Evolutionary conservation across 768 basidiomycete species (phyloP).

Genomic region (Agrocybe praecox): DNA sequence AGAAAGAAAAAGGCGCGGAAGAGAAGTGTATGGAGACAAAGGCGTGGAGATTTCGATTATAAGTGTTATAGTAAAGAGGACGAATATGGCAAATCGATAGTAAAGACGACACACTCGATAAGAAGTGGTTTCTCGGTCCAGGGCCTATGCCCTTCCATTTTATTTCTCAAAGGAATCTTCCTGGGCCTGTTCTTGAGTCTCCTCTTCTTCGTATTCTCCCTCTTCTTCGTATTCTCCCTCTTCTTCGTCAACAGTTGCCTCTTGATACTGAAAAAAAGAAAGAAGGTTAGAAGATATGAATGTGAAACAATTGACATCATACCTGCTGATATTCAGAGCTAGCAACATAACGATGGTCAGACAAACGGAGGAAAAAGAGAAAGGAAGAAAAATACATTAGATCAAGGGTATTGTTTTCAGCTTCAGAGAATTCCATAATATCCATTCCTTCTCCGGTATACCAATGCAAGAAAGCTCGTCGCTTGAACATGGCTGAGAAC

Average conservation of each 20-base stretch:
- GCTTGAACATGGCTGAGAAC: constrained; percentile 83
- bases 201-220: constrained; percentile 22
- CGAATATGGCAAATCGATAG: too few species aligned
- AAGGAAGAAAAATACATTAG: constrained; percentile 73
- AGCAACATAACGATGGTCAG: background rate
- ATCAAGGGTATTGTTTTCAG: constrained; percentile 82
- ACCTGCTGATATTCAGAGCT: constrained; percentile 93
- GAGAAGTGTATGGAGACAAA: too few species aligned
- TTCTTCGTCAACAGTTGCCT: constrained; percentile 28
- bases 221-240: constrained; percentile 25
- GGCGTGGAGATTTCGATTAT: too few species aligned
- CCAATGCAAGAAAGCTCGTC: constrained; percentile 87
- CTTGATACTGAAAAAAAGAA: constrained; percentile 30
- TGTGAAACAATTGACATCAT: constrained; percentile 8
- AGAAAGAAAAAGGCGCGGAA: background rate
- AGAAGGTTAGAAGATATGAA: background rate
- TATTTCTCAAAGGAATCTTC: constrained; percentile 4
- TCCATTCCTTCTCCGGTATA: constrained; percentile 95
- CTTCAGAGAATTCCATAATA: constrained; percentile 81
- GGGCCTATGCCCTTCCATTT: background rate
- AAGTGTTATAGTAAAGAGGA: too few species aligned
- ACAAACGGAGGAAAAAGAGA: background rate
- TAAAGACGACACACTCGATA: background rate
- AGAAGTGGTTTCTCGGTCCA: background rate
- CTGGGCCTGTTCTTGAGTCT: constrained; percentile 12